A percentile compares a stretch with the other conserved stretches of the same genome.
These are phyloP conservation scores for Ceratocystiopsis sp. DNA, from an alignment of 2,329 filamentous ascomycete species.

Conservation along the genomic window DNA sequence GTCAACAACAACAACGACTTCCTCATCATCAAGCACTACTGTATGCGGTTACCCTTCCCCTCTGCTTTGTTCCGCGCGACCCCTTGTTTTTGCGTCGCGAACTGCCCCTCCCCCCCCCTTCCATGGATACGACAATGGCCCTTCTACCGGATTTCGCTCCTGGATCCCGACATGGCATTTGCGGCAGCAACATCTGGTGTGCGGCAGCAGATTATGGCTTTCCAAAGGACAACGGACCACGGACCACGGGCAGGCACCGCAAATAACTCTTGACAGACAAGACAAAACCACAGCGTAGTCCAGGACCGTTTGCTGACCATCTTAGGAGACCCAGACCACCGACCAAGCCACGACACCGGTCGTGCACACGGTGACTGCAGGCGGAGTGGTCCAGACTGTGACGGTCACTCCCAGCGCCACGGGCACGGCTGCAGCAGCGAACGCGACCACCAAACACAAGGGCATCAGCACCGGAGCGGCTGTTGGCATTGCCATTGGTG, in stretches of 20 bases:
- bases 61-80: too few relatives aligned
- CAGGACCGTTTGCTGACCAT: neutral
- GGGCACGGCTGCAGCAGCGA: neutral
- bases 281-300: too few relatives aligned
- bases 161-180: too few relatives aligned
- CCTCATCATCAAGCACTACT: neutral
- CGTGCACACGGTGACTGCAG: constrained; percentile 36
- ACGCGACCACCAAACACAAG: constrained; percentile 8
- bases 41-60: too few relatives aligned
- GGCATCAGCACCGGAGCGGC: constrained; percentile 29
- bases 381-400: constrained; percentile 36
- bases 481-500: constrained; percentile 35
- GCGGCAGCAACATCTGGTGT: too few relatives aligned
- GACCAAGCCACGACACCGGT: constrained; percentile 11
- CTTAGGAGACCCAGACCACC: neutral
- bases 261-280: neutral
- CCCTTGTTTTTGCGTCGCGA: too few relatives aligned
- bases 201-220: too few relatives aligned
- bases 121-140: too few relatives aligned
- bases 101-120: too few relatives aligned
- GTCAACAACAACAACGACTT: neutral
- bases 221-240: too few relatives aligned
- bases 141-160: too few relatives aligned
- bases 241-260: neutral
- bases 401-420: constrained; percentile 25